Percentiles rank a stretch among this genome's conserved stretches.
Evolutionary conservation across 306 rosid genomes (phyloP).

Genomic region (Aeschynomene evenia): DNA sequence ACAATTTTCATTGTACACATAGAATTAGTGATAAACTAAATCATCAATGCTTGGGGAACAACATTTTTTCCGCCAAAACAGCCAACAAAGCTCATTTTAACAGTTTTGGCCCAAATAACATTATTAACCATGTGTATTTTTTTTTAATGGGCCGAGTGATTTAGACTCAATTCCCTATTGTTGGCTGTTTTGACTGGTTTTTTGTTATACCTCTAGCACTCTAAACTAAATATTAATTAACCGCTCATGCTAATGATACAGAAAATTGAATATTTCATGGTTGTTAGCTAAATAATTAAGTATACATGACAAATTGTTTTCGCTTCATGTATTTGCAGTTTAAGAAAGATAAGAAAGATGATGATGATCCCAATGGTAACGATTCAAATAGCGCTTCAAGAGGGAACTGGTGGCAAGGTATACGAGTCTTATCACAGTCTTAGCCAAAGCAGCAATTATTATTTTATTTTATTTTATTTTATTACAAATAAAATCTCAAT

Average conservation of each 20-base stretch:
- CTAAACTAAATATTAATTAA: background rate
- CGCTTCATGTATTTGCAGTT: constrained; percentile 40
- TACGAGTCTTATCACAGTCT: background rate
- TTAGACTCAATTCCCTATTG: no score
- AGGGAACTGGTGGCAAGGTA: constrained; percentile 99
- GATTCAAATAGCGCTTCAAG: constrained; percentile 66
- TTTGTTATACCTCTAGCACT: no score
- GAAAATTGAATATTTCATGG: background rate
- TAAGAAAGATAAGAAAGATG: constrained; percentile 65
- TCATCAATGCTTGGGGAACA: no score
- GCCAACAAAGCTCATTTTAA: no score
- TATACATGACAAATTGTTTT: background rate
- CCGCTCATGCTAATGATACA: background rate
- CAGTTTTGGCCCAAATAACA: no score
- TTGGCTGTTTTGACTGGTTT: no score
- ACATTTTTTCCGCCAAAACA: no score
- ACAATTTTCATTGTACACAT: no score
- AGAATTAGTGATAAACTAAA: no score
- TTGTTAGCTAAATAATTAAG: background rate
- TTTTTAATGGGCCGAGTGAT: no score
- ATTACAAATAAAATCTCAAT: background rate
- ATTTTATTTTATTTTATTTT: no score
- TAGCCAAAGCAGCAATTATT: background rate
- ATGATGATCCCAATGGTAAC: constrained; percentile 57
- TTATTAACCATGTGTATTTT: no score